Conservation (phyloP, 140 eudicot genomes). For the Anethum foeniculum region DNA sequence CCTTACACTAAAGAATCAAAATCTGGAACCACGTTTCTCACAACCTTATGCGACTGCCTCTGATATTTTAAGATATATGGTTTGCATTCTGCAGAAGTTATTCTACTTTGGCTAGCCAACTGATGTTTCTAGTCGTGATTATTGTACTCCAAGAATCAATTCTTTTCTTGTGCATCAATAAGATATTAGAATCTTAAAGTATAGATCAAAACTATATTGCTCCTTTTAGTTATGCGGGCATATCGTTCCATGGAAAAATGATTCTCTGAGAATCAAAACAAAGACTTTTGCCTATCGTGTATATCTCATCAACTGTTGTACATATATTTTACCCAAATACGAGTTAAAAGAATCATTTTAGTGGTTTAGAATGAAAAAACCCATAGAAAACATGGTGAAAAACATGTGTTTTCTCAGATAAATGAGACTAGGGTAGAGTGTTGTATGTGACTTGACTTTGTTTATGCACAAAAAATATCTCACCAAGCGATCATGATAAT, state of each 20-base stretch:
- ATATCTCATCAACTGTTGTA: background rate
- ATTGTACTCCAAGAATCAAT: constrained; percentile 5
- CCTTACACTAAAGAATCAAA: background rate
- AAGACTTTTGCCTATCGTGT: background rate
- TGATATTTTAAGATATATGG: constrained; percentile 2
- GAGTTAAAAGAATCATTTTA: background rate
- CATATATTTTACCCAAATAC: background rate
- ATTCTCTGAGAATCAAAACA: background rate
- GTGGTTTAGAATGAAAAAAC: background rate
- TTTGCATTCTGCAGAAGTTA: background rate
- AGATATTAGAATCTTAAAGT: background rate
- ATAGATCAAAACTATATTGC: background rate
- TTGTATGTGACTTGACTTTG: constrained; percentile 4
- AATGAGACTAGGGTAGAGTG: background rate
- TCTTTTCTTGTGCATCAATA: background rate
- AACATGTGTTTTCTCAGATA: background rate
- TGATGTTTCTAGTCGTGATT: background rate
- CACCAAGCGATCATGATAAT: background rate
- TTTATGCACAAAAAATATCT: background rate
- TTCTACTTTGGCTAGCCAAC: constrained; percentile 8
- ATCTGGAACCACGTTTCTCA: background rate
- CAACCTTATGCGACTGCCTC: background rate
- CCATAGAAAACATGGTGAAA: background rate
- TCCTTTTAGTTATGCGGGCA: background rate
- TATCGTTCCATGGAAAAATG: background rate